Evolutionary conservation across 169 alveolate species (phyloP), one percentile per base, ranked within the genome.

Genomic region (Pseudocohnilembus persalinus): DNA sequence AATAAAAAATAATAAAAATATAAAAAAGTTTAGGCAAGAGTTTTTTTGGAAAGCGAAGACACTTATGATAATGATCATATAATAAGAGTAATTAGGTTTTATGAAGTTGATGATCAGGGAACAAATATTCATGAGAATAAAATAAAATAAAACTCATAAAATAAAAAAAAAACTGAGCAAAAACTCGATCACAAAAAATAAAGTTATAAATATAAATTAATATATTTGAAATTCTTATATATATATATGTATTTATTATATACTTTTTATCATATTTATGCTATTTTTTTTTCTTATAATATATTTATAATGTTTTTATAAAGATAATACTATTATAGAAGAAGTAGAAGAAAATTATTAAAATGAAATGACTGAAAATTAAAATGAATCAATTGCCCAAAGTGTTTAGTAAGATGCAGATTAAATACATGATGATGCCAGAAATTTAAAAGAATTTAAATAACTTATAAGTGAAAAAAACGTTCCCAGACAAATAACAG

Each of bases 311-410:
- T 25, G 20, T 31, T 1, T 0, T 27, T 29, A 77, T 33, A 77
- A 73, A 77, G 32, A 33, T 33, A 64, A 34, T 0, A 77, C 28
- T 65, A 49, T 15, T 31, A 78, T 84, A 72, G 89, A 84, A 77
- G 84, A 84, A 29, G 73, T 35, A 24, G 77, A 77, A 76, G 29
- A 77, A 73, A 84, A 84, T n/a, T 73, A 79, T 20, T 84, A 84
- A 77, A 74, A 84, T 35, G 77, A 77, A 76, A 82, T 76, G n/a
- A 84, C 76, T 28, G 68, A 77, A n/a, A 77, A 34, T 24, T 33
- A 49, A 49, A 49, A 49, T 20, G 4, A 4, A 20, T 49, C 20
- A 20, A 20, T 49, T 4, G 20, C 4, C 20, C 26, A 49, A 20
- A 49, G 20, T 49, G 68, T 4, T 49, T 20, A 11, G 68, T 11